Conservation (phyloP, 306 rosid species). For the Begonia peltatifolia region DNA sequence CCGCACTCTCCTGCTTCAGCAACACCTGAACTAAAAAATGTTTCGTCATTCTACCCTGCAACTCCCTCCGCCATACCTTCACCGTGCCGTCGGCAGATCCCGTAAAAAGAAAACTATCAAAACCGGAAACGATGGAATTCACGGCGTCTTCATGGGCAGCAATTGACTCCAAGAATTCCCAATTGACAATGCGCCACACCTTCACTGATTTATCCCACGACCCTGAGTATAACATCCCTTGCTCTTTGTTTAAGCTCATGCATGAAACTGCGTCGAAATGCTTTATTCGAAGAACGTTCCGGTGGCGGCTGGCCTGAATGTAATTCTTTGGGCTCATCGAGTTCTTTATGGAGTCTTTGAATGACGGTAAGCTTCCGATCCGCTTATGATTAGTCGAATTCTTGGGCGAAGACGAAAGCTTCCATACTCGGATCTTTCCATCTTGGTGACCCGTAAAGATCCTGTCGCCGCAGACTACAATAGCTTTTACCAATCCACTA, state of each 20-base stretch:
- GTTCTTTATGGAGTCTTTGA: constrained; percentile 37
- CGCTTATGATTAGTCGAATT: constrained; percentile 19
- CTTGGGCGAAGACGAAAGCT: constrained; percentile 14
- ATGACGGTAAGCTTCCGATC: constrained; percentile 51
- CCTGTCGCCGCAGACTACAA: constrained; percentile 30
- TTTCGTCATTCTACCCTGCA: constrained; percentile 11
- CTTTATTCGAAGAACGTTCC: constrained; percentile 38
- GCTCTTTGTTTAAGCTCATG: constrained; percentile 39
- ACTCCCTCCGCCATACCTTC: constrained; percentile 51
- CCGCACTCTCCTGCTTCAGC: constrained; percentile 58
- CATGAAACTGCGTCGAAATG: constrained; percentile 68
- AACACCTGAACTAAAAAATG: constrained; percentile 34
- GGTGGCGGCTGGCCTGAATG: constrained; percentile 37
- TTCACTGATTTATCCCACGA: constrained; percentile 73
- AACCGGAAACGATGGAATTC: constrained; percentile 37
- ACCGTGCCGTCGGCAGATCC: constrained; percentile 88
- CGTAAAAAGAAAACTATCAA: constrained; percentile 25
- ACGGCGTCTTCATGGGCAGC: constrained; percentile 64
- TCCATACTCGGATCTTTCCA: constrained; percentile 78
- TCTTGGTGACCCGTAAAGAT: constrained; percentile 84
- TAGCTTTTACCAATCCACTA: constrained; percentile 59
- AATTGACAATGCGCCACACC: constrained; percentile 54
- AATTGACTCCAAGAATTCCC: constrained; percentile 45
- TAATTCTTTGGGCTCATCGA: constrained; percentile 68
- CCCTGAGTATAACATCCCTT: constrained; percentile 42